Evolutionary conservation across 352 stramenopile species (phyloP).

Genomic region (Phytophthora chlamydospora): DNA sequence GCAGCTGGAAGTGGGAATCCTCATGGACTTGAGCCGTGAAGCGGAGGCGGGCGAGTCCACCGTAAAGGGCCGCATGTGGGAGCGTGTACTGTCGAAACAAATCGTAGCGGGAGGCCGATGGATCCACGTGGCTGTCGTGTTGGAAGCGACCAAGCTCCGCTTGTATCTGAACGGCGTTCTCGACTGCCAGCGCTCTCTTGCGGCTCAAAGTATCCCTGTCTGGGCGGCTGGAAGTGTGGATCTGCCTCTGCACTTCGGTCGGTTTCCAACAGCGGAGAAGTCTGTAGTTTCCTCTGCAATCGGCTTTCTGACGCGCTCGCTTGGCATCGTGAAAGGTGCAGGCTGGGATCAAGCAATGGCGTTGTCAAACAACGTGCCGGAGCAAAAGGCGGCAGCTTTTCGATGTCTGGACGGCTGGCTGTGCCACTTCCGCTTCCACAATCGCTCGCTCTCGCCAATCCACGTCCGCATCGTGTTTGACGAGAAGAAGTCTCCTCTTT

Average conservation of each 20-base stretch:
- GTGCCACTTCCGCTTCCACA: constrained; percentile 90
- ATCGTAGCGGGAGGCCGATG: constrained; percentile 67
- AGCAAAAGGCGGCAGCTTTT: constrained; percentile 22
- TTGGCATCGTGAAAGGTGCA: constrained; percentile 24
- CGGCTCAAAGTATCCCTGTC: constrained; percentile 35
- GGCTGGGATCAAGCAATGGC: constrained; percentile 14
- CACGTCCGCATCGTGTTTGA: constrained; percentile 93
- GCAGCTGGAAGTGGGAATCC: constrained; percentile 69
- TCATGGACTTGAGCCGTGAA: constrained; percentile 31
- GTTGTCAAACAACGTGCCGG: constrained; percentile 17
- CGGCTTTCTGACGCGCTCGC: constrained; percentile 24
- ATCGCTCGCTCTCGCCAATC: constrained; percentile 90
- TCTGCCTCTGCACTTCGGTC: constrained; percentile 65
- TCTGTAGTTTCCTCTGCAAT: constrained; percentile 18
- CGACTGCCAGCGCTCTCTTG: constrained; percentile 81
- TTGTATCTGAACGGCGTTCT: constrained; percentile 92
- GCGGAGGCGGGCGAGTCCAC: constrained; percentile 1
- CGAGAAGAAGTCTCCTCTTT: constrained; percentile 47
- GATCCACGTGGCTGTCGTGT: constrained; percentile 87
- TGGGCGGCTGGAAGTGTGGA: constrained; percentile 41
- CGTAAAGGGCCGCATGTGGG: constrained; percentile 43
- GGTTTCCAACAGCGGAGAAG: constrained; percentile 12
- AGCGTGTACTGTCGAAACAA: constrained; percentile 81
- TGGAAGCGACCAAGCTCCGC: constrained; percentile 86
- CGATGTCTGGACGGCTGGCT: constrained; percentile 84